A percentile compares a stretch with the other conserved stretches of the same genome.
Conservation (phyloP, 495 filamentous ascomycete genomes). For the Physcia stellaris region DNA sequence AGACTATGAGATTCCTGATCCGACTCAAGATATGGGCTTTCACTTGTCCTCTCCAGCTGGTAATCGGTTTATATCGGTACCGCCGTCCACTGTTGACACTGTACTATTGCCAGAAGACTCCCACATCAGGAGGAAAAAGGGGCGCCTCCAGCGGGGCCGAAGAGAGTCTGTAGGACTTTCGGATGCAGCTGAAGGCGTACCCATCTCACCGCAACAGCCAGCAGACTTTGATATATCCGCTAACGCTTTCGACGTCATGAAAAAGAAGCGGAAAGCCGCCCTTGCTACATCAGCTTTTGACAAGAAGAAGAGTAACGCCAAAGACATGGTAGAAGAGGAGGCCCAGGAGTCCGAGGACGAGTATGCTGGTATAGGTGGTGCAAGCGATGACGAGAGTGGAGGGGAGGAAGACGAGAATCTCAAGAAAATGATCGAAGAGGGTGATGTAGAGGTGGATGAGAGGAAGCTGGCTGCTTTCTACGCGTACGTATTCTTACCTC, state of each 20-base stretch:
- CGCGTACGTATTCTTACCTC: constrained; percentile 48
- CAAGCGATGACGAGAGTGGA: constrained; percentile 70
- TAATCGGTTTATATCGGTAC: constrained; percentile 47
- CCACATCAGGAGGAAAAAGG: constrained; percentile 43
- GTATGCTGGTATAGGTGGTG: constrained; percentile 87
- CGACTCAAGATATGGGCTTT: constrained; percentile 80
- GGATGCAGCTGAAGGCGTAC: constrained; percentile 27
- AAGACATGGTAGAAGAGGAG: constrained; percentile 78
- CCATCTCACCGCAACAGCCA: constrained; percentile 13
- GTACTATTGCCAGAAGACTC: constrained; percentile 46
- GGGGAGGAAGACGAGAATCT: constrained; percentile 57
- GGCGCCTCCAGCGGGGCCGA: constrained; percentile 38
- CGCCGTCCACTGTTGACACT: constrained; percentile 59
- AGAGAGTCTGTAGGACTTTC: constrained; percentile 15
- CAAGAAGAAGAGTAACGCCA: constrained; percentile 79
- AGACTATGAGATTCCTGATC: constrained; percentile 51
- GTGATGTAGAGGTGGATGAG: constrained; percentile 60
- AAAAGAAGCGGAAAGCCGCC: constrained; percentile 43
- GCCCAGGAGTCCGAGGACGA: constrained; percentile 98
- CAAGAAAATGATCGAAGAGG: constrained; percentile 84
- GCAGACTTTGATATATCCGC: constrained; percentile 30
- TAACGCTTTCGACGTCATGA: constrained; percentile 64
- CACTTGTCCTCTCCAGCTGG: constrained; percentile 41
- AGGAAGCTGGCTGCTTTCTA: constrained; percentile 71
- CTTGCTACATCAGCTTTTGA: constrained; percentile 43